phyloP scores from a whole-genome alignment of 208 protist genomes.

The Trypanosoma vivax region DNA sequence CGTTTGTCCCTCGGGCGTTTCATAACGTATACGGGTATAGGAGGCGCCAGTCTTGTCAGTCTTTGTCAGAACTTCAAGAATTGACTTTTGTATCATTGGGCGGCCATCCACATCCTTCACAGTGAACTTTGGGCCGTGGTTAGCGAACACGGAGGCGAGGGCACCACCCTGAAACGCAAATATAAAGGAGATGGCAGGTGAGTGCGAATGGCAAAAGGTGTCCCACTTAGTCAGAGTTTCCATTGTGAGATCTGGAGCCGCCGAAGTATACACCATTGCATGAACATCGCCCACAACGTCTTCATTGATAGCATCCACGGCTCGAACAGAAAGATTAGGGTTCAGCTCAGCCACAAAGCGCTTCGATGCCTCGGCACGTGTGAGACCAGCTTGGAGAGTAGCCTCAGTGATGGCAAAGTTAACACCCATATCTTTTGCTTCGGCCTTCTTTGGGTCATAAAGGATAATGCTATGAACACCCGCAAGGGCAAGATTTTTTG shows the following conservation, averaged over 20 bases:
- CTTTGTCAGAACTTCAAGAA: constrained; percentile 49
- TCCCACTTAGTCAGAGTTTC: constrained; percentile 69
- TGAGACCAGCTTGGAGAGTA: constrained; percentile 34
- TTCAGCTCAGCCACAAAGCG: constrained; percentile 83
- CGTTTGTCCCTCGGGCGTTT: constrained; percentile 81
- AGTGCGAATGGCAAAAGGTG: constrained; percentile 56
- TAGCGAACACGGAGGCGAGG: constrained; percentile 73
- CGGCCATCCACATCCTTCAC: constrained; percentile 82
- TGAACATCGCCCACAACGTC: constrained; percentile 37
- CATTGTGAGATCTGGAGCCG: constrained; percentile 58
- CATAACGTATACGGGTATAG: constrained; percentile 73
- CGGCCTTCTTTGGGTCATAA: constrained; percentile 54
- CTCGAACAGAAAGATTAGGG: constrained; percentile 73
- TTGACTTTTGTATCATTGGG: constrained; percentile 71
- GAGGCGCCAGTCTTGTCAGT: constrained; percentile 46
- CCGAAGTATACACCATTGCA: constrained; percentile 70
- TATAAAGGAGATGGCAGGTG: constrained; percentile 68
- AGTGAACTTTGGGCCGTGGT: constrained; percentile 65
- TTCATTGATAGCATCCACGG: constrained; percentile 46
- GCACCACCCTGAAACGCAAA: constrained; percentile 64
- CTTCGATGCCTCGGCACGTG: constrained; percentile 55
- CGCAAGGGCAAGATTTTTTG: constrained; percentile 89
- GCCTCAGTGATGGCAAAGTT: constrained; percentile 85
- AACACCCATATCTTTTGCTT: constrained; percentile 69
- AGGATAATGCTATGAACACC: constrained; percentile 82